Evolutionary conservation across 83 land plant species (phyloP), one percentile per base, ranked within the genome.

Genomic region (Thuja plicata): DNA sequence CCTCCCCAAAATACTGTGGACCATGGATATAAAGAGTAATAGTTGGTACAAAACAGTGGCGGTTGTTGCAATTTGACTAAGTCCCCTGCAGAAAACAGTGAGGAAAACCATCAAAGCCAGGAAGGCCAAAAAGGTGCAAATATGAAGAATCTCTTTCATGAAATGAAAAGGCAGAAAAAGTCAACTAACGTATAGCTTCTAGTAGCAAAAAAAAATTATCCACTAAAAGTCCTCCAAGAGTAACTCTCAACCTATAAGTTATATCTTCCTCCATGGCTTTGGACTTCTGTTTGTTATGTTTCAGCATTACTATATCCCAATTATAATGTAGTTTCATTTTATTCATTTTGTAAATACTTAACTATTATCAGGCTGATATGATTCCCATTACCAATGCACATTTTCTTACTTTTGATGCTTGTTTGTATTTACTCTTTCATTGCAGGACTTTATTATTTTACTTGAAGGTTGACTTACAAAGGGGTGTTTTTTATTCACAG

Each of bases 401-500:
- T 48, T 83, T 46, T 83, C 34, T 83, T 46, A 5, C 85, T 16
- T 83, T 46, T n/a, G 85, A 82, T 82, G 7, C 45, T 43, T 1
- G 54, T 82, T 27, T 43, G 12, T 45, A 45, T 82, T 82, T 27
- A 12, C 13, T 43, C 46, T 82, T 43, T 83, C 52, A 12, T 13
- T 45, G 85, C 13, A 46, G 30, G 85, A 27, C 54, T 46, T 83
- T 3, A 9, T 46, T 46, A 24, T 83, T 83, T 46, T 83, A 24
- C n/a, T 46, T 83, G 48, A 83, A 48, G 32, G 32, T 30, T 83
- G 48, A 83, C 85, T 46, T 80, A 19, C 10, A 1, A 83, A 46
- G 85, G 15, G 17, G 85, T 77, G n/a, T 48, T 87, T 34, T 78
- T 88, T 8, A 55, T 86, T 82, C 85, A 32, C 89, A 98, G 99